Percentiles rank a stretch among this genome's conserved stretches.
phyloP scores from a whole-genome alignment of 1,139 yeast genomes.

The Kurtzmaniella natalensis region DNA sequence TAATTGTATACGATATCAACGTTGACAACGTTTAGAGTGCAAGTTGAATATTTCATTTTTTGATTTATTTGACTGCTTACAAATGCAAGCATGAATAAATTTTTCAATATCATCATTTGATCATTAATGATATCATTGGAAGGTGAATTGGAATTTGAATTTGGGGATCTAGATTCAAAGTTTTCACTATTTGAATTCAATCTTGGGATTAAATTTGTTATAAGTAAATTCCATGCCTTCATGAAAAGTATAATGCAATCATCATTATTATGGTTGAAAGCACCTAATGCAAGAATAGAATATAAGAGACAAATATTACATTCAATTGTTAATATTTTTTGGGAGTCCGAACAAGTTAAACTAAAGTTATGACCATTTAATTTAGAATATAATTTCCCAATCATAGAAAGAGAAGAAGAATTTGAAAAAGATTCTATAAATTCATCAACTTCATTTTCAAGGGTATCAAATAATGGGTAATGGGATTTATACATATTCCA shows the following conservation, averaged over 20 bases:
- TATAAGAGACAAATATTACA: constrained; percentile 28
- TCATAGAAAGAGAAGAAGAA: constrained; percentile 5
- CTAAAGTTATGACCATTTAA: constrained; percentile 2
- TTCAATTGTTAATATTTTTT: constrained; percentile 10
- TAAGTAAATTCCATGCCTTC: constrained; percentile 42
- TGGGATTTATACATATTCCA: constrained; percentile 7
- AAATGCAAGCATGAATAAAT: constrained; percentile 29
- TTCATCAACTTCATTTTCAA: constrained; percentile 6
- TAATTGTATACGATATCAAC: constrained; percentile 40
- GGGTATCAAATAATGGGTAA: constrained; percentile 6
- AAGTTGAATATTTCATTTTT: not conserved
- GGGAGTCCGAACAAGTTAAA: constrained; percentile 5
- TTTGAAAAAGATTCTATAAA: constrained; percentile 7
- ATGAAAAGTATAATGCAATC: constrained; percentile 32
- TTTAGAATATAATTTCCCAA: constrained; percentile 6
- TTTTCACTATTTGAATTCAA: constrained; percentile 7
- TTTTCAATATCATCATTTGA: constrained; percentile 36
- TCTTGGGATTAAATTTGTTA: constrained; percentile 36
- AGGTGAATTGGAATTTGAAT: too few relatives aligned
- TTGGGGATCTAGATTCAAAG: constrained; percentile 13
- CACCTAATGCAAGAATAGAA: constrained; percentile 25
- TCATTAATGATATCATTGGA: constrained; percentile 30
- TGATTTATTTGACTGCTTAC: constrained; percentile 10
- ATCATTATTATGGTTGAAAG: constrained; percentile 12
- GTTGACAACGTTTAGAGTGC: constrained; percentile 16